A percentile compares a stretch with the other conserved stretches of the same genome.
These are phyloP conservation scores for Mycocentrospora acerina DNA, from an alignment of 2,329 filamentous ascomycete species.

Conservation along the genomic window DNA sequence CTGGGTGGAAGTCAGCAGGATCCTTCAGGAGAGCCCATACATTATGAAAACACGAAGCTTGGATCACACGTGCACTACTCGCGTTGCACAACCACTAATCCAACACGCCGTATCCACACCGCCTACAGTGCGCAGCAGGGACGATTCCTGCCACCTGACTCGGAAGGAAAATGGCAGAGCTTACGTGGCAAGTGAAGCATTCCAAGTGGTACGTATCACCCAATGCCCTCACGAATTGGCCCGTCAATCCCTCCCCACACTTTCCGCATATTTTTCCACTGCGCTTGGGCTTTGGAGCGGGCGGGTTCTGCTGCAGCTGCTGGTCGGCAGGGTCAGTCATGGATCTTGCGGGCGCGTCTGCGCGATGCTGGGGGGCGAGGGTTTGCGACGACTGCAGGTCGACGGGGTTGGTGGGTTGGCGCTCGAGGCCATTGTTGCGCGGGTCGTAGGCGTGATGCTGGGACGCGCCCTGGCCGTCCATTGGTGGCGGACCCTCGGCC, in stretches of 20 bases:
- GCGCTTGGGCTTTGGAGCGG: conserved; percentile 31
- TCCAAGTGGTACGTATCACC: conserved; percentile 95
- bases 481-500: conserved; percentile 38
- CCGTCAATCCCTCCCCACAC: conserved; percentile 82
- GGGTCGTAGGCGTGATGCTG: conserved; percentile 33
- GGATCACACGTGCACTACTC: too few relatives aligned
- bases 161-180: conserved; percentile 1
- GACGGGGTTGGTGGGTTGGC: conserved; percentile 33
- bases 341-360: conserved; percentile 25
- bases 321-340: conserved; percentile 31
- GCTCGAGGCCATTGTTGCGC: conserved; percentile 32
- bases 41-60: conserved; percentile 1
- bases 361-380: conserved; percentile 25
- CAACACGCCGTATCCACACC: too few relatives aligned
- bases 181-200: conserved; percentile 94
- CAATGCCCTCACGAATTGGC: conserved; percentile 92
- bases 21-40: too few relatives aligned
- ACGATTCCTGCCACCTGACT: too few relatives aligned
- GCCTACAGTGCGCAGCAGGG: too few relatives aligned
- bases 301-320: conserved; percentile 15
- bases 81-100: too few relatives aligned
- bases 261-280: conserved; percentile 66
- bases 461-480: conserved; percentile 32
- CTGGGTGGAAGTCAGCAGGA: conserved; percentile 50
- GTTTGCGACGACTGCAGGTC: conserved; percentile 26